Evolutionary conservation across 331 rosid species (phyloP).

Genomic region (Acacia concinna): DNA sequence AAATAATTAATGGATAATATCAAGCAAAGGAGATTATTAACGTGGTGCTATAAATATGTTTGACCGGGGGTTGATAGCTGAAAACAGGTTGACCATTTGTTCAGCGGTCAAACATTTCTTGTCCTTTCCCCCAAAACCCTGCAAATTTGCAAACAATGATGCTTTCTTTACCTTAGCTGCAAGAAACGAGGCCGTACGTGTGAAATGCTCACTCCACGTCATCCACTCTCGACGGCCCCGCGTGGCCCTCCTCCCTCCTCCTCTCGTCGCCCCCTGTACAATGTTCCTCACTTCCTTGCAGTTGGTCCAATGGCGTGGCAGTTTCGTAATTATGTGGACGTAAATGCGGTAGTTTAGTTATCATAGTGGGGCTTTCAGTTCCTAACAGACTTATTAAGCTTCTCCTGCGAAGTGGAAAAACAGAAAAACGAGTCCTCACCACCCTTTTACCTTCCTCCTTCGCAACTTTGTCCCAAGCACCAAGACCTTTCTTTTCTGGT

Average conservation of each 20-base stretch:
- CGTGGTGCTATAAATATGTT: neutral
- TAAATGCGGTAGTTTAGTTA: conserved; percentile 33
- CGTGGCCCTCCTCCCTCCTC: conserved; percentile 23
- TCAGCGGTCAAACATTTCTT: neutral
- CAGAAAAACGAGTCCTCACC: conserved; percentile 34
- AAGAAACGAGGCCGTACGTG: neutral
- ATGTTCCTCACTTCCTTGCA: too few species aligned
- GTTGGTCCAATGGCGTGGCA: conserved; percentile 8
- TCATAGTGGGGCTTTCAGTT: conserved; percentile 27
- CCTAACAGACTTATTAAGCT: conserved; percentile 56
- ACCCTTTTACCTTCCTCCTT: conserved; percentile 21
- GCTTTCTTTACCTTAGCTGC: neutral
- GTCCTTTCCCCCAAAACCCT: neutral
- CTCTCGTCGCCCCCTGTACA: neutral
- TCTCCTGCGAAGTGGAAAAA: conserved; percentile 31
- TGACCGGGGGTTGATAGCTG: neutral
- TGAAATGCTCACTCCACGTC: conserved; percentile 16
- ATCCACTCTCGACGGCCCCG: conserved; percentile 11
- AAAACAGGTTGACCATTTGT: neutral
- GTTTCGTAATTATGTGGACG: neutral
- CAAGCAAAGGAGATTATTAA: too few species aligned
- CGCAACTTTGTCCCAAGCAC: conserved; percentile 34
- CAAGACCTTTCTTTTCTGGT: conserved; percentile 13
- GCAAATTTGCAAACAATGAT: neutral
- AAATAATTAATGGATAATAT: too few species aligned